Percentiles rank a stretch among this genome's conserved stretches.
Conservation (phyloP, 225 moss, liverwort and hornwort genomes). For the Straminergon stramineum region DNA sequence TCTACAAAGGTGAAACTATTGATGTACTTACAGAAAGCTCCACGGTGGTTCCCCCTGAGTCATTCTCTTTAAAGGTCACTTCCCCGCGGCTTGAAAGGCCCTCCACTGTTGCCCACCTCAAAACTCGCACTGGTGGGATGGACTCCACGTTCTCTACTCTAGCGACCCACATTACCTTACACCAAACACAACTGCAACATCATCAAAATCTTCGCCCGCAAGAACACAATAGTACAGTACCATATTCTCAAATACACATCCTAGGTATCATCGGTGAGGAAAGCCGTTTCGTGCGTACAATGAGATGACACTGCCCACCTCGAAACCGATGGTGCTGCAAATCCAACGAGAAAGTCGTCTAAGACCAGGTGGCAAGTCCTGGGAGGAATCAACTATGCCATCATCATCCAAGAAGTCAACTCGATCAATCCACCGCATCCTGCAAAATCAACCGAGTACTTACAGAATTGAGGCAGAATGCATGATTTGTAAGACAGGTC, state of each 20-base stretch:
- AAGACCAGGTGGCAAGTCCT: conserved; percentile 22
- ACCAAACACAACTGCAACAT: conserved; percentile 21
- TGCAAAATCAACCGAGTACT: not conserved
- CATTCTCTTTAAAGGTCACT: conserved; percentile 37
- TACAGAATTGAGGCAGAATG: not conserved
- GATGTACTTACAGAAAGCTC: conserved; percentile 36
- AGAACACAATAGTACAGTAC: not conserved
- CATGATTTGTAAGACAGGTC: not conserved
- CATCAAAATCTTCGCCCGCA: conserved; percentile 3
- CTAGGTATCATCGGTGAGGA: not conserved
- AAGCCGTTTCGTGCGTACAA: not conserved
- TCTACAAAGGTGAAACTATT: not conserved
- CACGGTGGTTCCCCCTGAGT: conserved; percentile 30
- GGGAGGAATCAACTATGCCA: not conserved
- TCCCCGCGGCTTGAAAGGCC: conserved; percentile 33
- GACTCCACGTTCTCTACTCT: conserved; percentile 32
- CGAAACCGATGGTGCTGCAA: conserved; percentile 49
- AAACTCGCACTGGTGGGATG: conserved; percentile 22
- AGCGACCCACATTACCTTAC: conserved; percentile 48
- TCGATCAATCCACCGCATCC: conserved; percentile 58
- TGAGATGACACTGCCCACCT: conserved; percentile 15
- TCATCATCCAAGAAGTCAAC: conserved; percentile 35
- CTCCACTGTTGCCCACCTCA: conserved; percentile 45
- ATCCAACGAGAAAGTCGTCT: conserved; percentile 41
- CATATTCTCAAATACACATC: not conserved